Evolutionary conservation across 2,329 filamentous ascomycete species (phyloP).

Genomic region (Sphaerostilbella broomeana): DNA sequence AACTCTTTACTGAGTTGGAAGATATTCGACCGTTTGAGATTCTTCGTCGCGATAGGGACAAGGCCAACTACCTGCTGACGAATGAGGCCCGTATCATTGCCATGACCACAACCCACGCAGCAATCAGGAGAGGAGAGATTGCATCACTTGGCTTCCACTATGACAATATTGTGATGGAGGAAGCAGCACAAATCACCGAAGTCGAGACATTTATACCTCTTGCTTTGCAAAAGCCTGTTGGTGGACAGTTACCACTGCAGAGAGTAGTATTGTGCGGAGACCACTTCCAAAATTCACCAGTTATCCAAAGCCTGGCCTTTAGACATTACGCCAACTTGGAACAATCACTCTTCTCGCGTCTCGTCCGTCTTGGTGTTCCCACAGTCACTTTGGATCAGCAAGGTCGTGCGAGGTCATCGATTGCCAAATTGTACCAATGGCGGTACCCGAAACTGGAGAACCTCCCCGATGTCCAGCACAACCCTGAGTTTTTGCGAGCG

Average conservation of each 20-base stretch:
- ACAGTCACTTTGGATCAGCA: slow-evolving; percentile 86
- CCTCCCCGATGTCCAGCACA: slow-evolving; percentile 63
- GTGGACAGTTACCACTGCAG: slow-evolving; percentile 70
- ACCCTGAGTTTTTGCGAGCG: slow-evolving; percentile 66
- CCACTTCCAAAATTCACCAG: slow-evolving; percentile 92
- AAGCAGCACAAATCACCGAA: slow-evolving; percentile 96
- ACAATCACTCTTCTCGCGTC: slow-evolving; percentile 86
- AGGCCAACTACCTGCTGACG: slow-evolving; percentile 89
- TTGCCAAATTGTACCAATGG: slow-evolving; percentile 90
- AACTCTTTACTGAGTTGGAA: slow-evolving; percentile 85
- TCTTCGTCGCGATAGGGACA: slow-evolving; percentile 78
- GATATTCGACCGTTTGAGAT: slow-evolving; percentile 96
- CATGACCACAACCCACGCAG: slow-evolving; percentile 97
- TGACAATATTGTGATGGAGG: slow-evolving; percentile 97
- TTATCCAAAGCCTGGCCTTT: slow-evolving; percentile 91
- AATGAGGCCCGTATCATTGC: slow-evolving; percentile 97
- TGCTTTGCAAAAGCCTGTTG: slow-evolving; percentile 76
- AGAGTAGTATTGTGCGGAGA: slow-evolving; percentile 90
- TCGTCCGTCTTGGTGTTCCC: slow-evolving; percentile 89
- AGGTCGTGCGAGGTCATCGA: slow-evolving; percentile 78
- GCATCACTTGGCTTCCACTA: slow-evolving; percentile 90
- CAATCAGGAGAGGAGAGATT: slow-evolving; percentile 88
- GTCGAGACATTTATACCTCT: slow-evolving; percentile 95
- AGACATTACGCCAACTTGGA: slow-evolving; percentile 93
- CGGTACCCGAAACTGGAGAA: slow-evolving; percentile 77